Conservation (phyloP, 2,329 filamentous ascomycete species). For the Diaporthe citriasiana region DNA sequence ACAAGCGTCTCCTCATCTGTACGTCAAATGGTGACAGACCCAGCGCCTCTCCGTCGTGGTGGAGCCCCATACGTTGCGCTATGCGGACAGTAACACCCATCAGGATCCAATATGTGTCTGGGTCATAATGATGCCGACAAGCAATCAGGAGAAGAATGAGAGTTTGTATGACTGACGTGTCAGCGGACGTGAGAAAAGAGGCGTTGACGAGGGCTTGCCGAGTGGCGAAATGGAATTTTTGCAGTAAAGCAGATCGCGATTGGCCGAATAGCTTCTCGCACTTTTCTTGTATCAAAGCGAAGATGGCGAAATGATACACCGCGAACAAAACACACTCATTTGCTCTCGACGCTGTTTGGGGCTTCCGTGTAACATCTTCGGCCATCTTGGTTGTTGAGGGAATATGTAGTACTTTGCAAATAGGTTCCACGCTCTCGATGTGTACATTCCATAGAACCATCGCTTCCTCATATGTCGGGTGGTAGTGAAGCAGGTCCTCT, state of each 20-base stretch:
- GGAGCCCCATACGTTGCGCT: constrained; percentile 66
- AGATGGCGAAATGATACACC: constrained; percentile 57
- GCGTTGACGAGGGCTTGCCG: constrained; percentile 65
- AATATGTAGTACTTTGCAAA: constrained; percentile 1
- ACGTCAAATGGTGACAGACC: constrained; percentile 59
- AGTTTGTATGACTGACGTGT: constrained; percentile 67
- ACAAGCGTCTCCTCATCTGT: constrained; percentile 65
- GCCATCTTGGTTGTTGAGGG: constrained; percentile 40
- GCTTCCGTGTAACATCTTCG: constrained; percentile 41
- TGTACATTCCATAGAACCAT: not conserved
- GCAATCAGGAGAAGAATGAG: constrained; percentile 60
- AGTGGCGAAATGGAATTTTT: constrained; percentile 57
- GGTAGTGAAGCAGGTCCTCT: not conserved
- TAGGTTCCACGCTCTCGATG: constrained; percentile 1
- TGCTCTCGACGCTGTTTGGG: constrained; percentile 45
- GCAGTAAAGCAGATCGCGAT: constrained; percentile 52
- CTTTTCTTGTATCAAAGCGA: constrained; percentile 58
- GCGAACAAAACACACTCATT: constrained; percentile 59
- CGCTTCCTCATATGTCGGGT: not conserved
- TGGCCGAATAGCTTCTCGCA: constrained; percentile 55
- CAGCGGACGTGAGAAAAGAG: constrained; percentile 64
- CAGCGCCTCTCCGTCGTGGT: constrained; percentile 59
- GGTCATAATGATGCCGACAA: constrained; percentile 49
- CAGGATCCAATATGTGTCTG: constrained; percentile 65
- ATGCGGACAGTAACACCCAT: constrained; percentile 66